phyloP scores from a whole-genome alignment of 768 basidiomycete genomes.

The Russula emetica region DNA sequence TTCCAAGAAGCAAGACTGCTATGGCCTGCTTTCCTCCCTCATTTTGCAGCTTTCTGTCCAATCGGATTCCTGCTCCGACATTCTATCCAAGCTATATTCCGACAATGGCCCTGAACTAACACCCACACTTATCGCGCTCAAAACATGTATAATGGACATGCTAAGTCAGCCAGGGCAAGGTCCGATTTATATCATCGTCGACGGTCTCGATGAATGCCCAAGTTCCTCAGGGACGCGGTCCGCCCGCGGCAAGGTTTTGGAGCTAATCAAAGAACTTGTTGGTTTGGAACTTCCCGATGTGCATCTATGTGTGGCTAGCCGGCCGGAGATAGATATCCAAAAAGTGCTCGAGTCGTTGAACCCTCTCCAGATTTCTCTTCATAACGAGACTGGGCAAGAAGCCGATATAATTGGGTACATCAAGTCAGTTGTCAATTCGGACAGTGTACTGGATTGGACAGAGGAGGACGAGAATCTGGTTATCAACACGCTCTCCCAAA shows the following conservation, averaged over 20 bases:
- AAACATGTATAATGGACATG: conserved; percentile 2
- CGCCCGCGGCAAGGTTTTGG: conserved; percentile 3
- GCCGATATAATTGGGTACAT: conserved; percentile 1
- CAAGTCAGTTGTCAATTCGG: not conserved
- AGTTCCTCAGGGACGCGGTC: not conserved
- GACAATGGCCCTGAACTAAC: not conserved
- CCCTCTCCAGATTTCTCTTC: not conserved
- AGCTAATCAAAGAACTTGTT: not conserved
- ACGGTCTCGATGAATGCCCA: conserved; percentile 13
- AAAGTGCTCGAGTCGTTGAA: not conserved
- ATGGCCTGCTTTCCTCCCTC: conserved; percentile 4
- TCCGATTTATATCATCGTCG: not conserved
- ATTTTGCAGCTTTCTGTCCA: conserved; percentile 1
- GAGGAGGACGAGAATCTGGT: not conserved
- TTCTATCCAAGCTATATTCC: conserved; percentile 6
- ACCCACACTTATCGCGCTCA: not conserved
- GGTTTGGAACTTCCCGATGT: not conserved
- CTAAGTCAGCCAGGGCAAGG: not conserved
- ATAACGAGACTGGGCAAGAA: not conserved
- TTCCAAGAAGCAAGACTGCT: not conserved
- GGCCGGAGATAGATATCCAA: not conserved
- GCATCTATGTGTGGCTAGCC: conserved; percentile 1
- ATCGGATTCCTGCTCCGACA: not conserved
- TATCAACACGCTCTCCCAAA: not conserved
- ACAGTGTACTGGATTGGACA: not conserved